A percentile compares a stretch with the other conserved stretches of the same genome.
Evolutionary conservation across 148 eudicot species (phyloP).

Genomic region (Persicaria maculosa): DNA sequence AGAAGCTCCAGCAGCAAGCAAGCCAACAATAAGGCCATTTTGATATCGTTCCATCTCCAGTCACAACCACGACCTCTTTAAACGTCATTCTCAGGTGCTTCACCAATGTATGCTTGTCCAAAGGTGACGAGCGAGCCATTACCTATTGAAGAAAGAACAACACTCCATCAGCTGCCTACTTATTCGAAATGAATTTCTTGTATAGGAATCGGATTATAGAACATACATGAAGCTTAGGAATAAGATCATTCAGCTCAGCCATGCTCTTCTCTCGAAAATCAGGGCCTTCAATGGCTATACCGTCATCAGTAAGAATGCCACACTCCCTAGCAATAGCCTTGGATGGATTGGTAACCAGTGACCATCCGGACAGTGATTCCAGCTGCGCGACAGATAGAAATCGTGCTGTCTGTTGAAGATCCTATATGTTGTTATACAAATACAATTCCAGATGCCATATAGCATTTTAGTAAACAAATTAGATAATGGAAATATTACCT

Average conservation of each 20-base stretch:
- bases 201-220: not conserved
- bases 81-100: conserved; percentile 88
- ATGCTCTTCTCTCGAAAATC: conserved; percentile 33
- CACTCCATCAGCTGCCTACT: no score
- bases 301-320: conserved; percentile 91
- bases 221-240: conserved; percentile 76
- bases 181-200: no score
- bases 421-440: not conserved
- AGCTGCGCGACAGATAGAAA: conserved; percentile 14
- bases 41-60: no score
- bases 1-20: no score
- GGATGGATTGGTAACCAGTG: conserved; percentile 87
- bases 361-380: conserved; percentile 73
- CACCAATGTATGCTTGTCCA: conserved; percentile 83
- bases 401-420: no score
- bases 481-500: conserved; percentile 33
- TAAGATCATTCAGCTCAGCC: conserved; percentile 51
- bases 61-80: conserved; percentile 89
- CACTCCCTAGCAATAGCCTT: conserved; percentile 96
- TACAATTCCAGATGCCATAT: not conserved
- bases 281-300: conserved; percentile 54
- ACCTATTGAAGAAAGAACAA: no score
- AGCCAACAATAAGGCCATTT: no score
- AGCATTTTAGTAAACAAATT: not conserved
- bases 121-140: conserved; percentile 46